These are phyloP conservation scores for Xylaria scruposa DNA, from an alignment of 495 filamentous ascomycete species.

Conservation along the genomic window DNA sequence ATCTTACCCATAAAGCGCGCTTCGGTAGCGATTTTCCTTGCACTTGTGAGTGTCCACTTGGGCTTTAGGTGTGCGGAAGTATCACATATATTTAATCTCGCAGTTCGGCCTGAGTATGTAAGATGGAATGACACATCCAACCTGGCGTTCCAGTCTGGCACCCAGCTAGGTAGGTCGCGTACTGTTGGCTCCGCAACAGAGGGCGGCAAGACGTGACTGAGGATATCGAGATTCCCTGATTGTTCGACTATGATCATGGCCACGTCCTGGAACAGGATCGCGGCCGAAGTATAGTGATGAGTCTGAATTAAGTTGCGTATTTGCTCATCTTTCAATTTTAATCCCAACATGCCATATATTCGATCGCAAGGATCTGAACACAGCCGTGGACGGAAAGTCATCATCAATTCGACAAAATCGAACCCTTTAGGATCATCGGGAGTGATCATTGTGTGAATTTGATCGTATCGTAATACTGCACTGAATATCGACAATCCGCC, in stretches of 20 bases:
- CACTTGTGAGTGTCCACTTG: not conserved
- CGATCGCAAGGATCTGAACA: not conserved
- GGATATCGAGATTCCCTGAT: not conserved
- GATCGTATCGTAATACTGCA: not conserved
- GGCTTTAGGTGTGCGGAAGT: not conserved
- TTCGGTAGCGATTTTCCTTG: not conserved
- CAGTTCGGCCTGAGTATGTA: not conserved
- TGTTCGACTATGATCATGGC: not conserved
- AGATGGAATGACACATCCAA: not conserved
- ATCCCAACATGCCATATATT: not conserved
- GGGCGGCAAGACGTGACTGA: not conserved
- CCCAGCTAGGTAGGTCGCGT: not conserved
- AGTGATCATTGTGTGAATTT: not conserved
- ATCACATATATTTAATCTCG: not conserved
- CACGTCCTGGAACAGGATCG: not conserved
- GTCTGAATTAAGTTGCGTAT: not conserved
- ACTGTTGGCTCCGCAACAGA: not conserved
- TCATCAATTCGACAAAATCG: not conserved
- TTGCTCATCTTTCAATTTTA: not conserved
- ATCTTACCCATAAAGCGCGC: not conserved
- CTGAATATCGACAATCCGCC: not conserved
- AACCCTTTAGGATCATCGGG: not conserved
- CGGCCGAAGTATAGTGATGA: not conserved
- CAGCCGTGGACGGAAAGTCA: not conserved
- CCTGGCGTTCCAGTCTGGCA: conserved; percentile 4